Conservation (phyloP, 2,329 filamentous ascomycete genomes). For the Myriosclerotinia curreyana region DNA sequence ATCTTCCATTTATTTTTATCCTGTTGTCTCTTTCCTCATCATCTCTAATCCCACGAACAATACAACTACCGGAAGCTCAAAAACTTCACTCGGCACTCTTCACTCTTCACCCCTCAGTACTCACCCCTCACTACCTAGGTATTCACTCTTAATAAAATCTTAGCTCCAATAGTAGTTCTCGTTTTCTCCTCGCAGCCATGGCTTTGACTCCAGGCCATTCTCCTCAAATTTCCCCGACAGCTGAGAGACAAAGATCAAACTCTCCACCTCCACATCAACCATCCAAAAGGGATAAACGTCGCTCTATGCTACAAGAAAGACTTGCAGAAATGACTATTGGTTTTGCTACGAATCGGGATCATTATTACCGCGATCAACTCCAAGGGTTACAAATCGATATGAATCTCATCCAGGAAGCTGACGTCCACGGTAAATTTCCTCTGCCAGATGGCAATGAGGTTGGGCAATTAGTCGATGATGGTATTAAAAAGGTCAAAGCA, state of each 20-base stretch:
- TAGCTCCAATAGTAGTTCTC: neutral
- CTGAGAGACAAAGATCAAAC: slow-evolving; percentile 36
- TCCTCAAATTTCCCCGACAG: slow-evolving; percentile 35
- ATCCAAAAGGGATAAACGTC: slow-evolving; percentile 88
- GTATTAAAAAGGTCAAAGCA: slow-evolving; percentile 37
- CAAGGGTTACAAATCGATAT: slow-evolving; percentile 91
- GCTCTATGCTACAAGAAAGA: slow-evolving; percentile 76
- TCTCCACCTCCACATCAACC: slow-evolving; percentile 37
- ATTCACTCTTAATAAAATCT: neutral
- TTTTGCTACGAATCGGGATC: slow-evolving; percentile 77
- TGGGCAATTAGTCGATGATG: slow-evolving; percentile 36
- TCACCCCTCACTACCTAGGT: neutral
- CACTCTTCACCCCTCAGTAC: neutral
- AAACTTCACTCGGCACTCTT: neutral
- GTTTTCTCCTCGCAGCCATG: slow-evolving; percentile 23
- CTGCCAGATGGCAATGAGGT: slow-evolving; percentile 55
- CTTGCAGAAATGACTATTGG: slow-evolving; percentile 71
- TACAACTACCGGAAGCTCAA: neutral
- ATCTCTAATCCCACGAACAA: slow-evolving; percentile 4
- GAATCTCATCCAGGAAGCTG: slow-evolving; percentile 77
- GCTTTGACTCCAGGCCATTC: slow-evolving; percentile 34
- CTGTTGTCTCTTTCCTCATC: neutral
- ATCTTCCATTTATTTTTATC: slow-evolving; percentile 13
- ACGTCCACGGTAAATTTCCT: slow-evolving; percentile 71
- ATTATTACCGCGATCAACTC: slow-evolving; percentile 83